Base-by-base conservation (phyloP, 1,139 yeast species). In the Geotrichum reessii region DNA sequence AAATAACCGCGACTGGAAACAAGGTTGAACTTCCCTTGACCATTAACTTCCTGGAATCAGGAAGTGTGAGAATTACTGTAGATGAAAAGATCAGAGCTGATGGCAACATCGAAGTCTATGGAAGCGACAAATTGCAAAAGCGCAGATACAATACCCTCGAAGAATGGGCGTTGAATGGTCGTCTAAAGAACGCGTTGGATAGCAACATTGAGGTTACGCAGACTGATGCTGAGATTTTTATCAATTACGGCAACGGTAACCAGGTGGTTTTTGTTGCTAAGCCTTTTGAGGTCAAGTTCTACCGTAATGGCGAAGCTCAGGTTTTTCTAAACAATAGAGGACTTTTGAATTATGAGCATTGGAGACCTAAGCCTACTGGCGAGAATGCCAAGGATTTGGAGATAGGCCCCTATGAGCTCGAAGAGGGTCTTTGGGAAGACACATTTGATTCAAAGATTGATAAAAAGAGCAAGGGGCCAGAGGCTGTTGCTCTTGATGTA, bases 381-480 rank as follows among this genome's bases (percentile, higher is more conserved):
- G 66, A 63, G 19, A 58, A 60, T 12, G 66, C 62, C 14, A 54
- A 56, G 28, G 66, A 58, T 12, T 53, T 62, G 24, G 58, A 61
- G 17, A 58, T 67, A 33, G 58, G 64, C 17, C 59, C 57, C 3
- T 59, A 59, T 47, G 75, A 72, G 58, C 62, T 66, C 8, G 61
- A 68, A 27, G 69, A 68, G 44, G 74, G 75, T 4, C 61, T 67
- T 50, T 72, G 74, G 75, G 70, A 68, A 53, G 76, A 73, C 57
- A 59, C 64, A 14, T 72, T 71, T 61, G 76, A 88, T 66, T 80
- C 87, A 1, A 77, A 74, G 50, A 71, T 66, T 9, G 97, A 90
- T 67, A 73, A 76, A 2, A 61, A 86, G 24, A 88, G 90, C 8
- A 76, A 88, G 52, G 99, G 99, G 0, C 98, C 99, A 0, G 98